Conservation (phyloP, 805 yeast species). For the Suhomyces tanzawaensis region DNA sequence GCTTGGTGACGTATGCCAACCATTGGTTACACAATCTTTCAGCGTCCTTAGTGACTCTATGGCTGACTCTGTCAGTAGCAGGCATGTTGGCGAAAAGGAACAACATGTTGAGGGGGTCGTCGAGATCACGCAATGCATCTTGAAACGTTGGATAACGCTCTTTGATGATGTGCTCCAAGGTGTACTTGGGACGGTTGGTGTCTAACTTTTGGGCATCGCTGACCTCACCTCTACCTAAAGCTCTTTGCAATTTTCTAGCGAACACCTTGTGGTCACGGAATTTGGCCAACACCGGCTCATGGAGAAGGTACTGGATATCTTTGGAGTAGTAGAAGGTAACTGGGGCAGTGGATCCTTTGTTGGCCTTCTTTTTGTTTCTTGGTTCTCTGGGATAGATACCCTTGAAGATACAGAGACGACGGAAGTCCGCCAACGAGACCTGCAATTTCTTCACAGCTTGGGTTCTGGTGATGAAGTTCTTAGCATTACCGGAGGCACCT, state of each 20-base stretch:
- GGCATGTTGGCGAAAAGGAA: slow-evolving; percentile 94
- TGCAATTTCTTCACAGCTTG: slow-evolving; percentile 92
- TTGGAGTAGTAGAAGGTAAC: slow-evolving; percentile 90
- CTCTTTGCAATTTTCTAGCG: slow-evolving; percentile 84
- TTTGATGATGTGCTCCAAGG: slow-evolving; percentile 84
- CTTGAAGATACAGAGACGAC: slow-evolving; percentile 94
- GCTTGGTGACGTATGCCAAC: slow-evolving; percentile 89
- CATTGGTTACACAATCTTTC: slow-evolving; percentile 86
- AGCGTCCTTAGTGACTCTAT: slow-evolving; percentile 84
- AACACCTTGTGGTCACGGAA: slow-evolving; percentile 96
- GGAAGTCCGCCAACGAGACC: slow-evolving; percentile 92
- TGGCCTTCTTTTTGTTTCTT: slow-evolving; percentile 91
- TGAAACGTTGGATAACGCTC: slow-evolving; percentile 93
- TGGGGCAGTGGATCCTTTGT: slow-evolving; percentile 96
- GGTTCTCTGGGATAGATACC: slow-evolving; percentile 98
- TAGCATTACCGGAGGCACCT: slow-evolving; percentile 85
- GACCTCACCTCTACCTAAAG: slow-evolving; percentile 89
- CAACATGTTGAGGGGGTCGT: slow-evolving; percentile 93
- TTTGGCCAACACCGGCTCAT: slow-evolving; percentile 87
- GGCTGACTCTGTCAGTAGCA: slow-evolving; percentile 78
- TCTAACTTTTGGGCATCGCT: slow-evolving; percentile 85
- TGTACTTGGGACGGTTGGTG: slow-evolving; percentile 75
- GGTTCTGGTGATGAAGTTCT: slow-evolving; percentile 87
- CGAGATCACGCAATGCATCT: slow-evolving; percentile 90
- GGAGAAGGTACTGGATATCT: slow-evolving; percentile 91